phyloP scores from a whole-genome alignment of 208 protist genomes.

The Crithidia brevicula region DNA sequence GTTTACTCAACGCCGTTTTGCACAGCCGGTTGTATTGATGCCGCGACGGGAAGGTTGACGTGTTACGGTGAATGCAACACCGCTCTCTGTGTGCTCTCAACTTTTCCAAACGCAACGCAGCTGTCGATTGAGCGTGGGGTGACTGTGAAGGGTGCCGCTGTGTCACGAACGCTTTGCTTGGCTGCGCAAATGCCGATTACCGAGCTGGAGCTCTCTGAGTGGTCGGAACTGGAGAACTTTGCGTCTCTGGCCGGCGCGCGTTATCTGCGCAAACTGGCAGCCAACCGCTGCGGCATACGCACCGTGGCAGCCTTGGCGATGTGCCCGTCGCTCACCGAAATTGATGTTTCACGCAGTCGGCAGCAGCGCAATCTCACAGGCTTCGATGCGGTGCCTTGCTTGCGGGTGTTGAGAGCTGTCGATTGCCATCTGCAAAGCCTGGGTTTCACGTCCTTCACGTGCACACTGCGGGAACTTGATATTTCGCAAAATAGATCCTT shows the following conservation, averaged over 20 bases:
- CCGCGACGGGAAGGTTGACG: not conserved
- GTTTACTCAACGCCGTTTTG: not conserved
- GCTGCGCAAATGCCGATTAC: not conserved
- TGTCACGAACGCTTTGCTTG: not conserved
- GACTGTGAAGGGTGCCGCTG: not conserved
- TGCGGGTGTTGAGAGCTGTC: not conserved
- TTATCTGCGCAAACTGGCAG: not conserved
- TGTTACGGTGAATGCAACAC: not conserved
- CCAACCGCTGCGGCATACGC: not conserved
- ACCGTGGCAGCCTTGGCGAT: not conserved
- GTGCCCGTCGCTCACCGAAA: not conserved
- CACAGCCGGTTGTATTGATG: not conserved
- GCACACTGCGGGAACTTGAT: not conserved
- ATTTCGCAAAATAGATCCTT: not conserved
- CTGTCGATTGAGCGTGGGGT: not conserved
- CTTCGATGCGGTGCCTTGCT: not conserved
- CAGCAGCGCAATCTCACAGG: not conserved
- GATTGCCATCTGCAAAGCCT: not conserved
- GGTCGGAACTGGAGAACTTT: not conserved
- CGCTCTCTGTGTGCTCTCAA: not conserved
- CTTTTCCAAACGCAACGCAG: not conserved
- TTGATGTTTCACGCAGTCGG: not conserved
- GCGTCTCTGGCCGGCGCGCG: not conserved
- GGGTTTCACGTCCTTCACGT: not conserved
- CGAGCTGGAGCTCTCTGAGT: not conserved